Evolutionary conservation across 2,329 filamentous ascomycete genomes (phyloP).

Genomic region (Aspergillus fumigatus): DNA sequence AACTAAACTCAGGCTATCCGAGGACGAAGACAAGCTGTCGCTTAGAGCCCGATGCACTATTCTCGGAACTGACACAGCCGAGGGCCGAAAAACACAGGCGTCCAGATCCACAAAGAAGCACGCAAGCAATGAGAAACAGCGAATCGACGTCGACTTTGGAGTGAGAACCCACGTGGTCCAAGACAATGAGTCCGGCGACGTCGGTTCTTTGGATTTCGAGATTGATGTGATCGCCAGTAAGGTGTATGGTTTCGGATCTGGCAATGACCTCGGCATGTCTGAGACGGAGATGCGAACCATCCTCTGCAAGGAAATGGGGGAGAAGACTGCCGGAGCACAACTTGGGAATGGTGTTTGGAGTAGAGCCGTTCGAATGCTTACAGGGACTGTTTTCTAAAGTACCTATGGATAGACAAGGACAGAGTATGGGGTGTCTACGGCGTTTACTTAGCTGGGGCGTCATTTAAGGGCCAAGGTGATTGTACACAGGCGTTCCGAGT

Average conservation of each 20-base stretch:
- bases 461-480: background rate
- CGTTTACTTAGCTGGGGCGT: background rate
- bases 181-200: conserved; percentile 11
- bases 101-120: conserved; percentile 8
- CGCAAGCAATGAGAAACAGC: conserved; percentile 10
- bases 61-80: conserved; percentile 22
- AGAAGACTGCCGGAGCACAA: conserved; percentile 13
- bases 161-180: conserved; percentile 26
- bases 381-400: conserved; percentile 30
- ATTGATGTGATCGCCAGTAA: conserved; percentile 37
- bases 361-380: conserved; percentile 34
- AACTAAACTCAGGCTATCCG: conserved; percentile 33
- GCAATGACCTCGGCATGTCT: conserved; percentile 24
- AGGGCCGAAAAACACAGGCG: conserved; percentile 6
- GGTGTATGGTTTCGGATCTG: conserved; percentile 36
- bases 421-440: background rate
- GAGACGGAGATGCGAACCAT: conserved; percentile 35
- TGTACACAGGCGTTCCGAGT: background rate
- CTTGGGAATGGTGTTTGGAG: conserved; percentile 39
- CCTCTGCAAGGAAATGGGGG: conserved; percentile 24
- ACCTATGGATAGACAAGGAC: background rate
- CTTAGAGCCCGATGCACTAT: conserved; percentile 38
- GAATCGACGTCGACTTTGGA: conserved; percentile 40
- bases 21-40: conserved; percentile 21
- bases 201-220: conserved; percentile 32